Evolutionary conservation across 805 yeast species (phyloP).

Genomic region (Yarrowia bubula): DNA sequence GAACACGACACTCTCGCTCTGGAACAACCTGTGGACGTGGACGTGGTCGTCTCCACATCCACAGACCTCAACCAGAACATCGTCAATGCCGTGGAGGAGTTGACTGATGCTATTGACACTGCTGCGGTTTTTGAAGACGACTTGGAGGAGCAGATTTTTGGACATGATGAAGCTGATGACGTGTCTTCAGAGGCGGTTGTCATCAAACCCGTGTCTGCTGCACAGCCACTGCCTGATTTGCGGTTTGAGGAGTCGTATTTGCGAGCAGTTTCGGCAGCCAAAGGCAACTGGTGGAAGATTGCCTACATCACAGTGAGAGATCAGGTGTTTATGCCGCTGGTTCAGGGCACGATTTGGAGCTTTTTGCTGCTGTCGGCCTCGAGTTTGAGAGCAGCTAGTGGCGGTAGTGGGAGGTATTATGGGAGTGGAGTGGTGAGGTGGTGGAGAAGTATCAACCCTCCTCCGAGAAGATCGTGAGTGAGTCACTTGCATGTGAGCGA

Average conservation of each 20-base stretch:
- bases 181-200: neutral
- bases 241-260: constrained; percentile 38
- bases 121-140: too few relatives aligned
- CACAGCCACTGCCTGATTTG: constrained; percentile 34
- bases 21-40: neutral
- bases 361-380: constrained; percentile 29
- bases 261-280: constrained; percentile 38
- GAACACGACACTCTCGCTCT: too few relatives aligned
- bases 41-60: neutral
- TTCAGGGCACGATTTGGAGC: constrained; percentile 42
- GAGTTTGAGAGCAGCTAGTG: neutral
- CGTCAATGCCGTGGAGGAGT: neutral
- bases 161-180: neutral
- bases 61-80: neutral
- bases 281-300: constrained; percentile 35
- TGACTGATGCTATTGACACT: too few relatives aligned
- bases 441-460: constrained; percentile 18
- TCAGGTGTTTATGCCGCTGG: constrained; percentile 39
- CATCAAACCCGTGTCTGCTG: neutral
- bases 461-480: neutral
- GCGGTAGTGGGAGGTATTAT: neutral
- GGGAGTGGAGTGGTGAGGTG: constrained; percentile 2
- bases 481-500: too few relatives aligned
- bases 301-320: constrained; percentile 37
- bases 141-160: neutral